Conservation (phyloP, 305 asterid genomes). For the Fraxinus dipetala region DNA sequence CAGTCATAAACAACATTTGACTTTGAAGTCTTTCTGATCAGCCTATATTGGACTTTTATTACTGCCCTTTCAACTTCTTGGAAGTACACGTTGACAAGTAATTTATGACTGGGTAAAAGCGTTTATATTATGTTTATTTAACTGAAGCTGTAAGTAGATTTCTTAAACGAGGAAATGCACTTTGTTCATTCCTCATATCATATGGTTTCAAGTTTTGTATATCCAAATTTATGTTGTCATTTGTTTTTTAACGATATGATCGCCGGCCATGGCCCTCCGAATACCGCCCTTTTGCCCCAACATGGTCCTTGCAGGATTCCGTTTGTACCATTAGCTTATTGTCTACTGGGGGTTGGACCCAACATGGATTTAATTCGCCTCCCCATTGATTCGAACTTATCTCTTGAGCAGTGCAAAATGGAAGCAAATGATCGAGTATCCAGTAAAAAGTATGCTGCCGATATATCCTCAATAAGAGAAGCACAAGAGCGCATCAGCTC, state of each 20-base stretch:
- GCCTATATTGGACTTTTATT: neutral
- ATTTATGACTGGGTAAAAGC: neutral
- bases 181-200: neutral
- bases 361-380: neutral
- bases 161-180: neutral
- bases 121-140: neutral
- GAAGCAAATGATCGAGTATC: conserved; percentile 40
- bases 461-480: conserved; percentile 62
- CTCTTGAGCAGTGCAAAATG: conserved; percentile 34
- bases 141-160: neutral
- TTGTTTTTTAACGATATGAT: neutral
- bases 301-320: neutral
- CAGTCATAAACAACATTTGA: neutral
- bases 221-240: neutral
- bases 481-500: conserved; percentile 61
- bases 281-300: neutral
- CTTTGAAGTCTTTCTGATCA: neutral
- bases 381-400: neutral
- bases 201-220: neutral
- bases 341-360: neutral
- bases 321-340: neutral
- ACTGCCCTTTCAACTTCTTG: neutral
- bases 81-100: neutral
- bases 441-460: conserved; percentile 63
- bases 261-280: neutral